These are phyloP conservation scores for Acer negundo DNA, from an alignment of 345 rosid genomes.

Conservation along the genomic window DNA sequence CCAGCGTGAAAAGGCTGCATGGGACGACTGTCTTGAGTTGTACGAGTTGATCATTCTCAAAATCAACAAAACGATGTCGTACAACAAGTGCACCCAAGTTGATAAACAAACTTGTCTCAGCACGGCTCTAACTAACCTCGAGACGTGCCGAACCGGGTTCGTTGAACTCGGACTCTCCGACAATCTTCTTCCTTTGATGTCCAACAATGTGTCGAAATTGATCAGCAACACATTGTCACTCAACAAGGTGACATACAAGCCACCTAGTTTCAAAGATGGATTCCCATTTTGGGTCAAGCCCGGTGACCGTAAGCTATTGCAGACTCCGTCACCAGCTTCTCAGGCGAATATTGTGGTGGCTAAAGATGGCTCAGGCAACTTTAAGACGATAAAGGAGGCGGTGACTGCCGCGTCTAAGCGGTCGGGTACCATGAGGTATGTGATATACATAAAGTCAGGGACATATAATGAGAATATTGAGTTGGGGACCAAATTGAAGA, in stretches of 20 bases:
- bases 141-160: slow-evolving; percentile 74
- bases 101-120: slow-evolving; percentile 95
- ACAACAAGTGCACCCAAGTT: slow-evolving; percentile 52
- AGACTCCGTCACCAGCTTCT: slow-evolving; percentile 42
- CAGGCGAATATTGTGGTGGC: slow-evolving; percentile 76
- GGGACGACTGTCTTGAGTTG: slow-evolving; percentile 66
- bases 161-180: slow-evolving; percentile 66
- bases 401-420: slow-evolving; percentile 54
- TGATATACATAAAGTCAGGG: slow-evolving; percentile 77
- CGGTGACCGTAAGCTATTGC: slow-evolving; percentile 80
- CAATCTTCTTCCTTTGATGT: slow-evolving; percentile 56
- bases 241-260: slow-evolving; percentile 53
- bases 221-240: slow-evolving; percentile 71
- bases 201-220: slow-evolving; percentile 74
- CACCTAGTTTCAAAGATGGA: slow-evolving; percentile 45
- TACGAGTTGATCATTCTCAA: slow-evolving; percentile 47
- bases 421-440: slow-evolving; percentile 61
- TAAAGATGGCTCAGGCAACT: slow-evolving; percentile 81
- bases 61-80: slow-evolving; percentile 55
- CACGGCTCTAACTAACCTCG: slow-evolving; percentile 83
- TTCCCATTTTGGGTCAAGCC: slow-evolving; percentile 80
- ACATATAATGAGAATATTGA: slow-evolving; percentile 67
- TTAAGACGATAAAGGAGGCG: slow-evolving; percentile 66
- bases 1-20: slow-evolving; percentile 61
- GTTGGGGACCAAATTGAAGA: slow-evolving; percentile 44